These are phyloP conservation scores for Raphanus sativus DNA, from an alignment of 345 rosid species.

Conservation along the genomic window DNA sequence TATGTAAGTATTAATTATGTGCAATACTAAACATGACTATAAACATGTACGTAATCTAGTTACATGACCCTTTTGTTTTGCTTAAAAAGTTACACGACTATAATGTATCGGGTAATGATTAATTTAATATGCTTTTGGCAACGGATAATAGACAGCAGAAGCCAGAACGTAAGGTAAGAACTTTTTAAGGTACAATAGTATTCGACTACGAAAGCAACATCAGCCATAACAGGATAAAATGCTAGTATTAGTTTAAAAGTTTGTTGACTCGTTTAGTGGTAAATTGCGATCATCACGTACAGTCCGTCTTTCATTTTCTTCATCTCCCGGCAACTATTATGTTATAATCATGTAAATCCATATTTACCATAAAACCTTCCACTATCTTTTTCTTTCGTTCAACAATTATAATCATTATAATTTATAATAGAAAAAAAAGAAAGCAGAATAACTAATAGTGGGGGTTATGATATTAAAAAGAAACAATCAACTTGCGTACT, in stretches of 20 bases:
- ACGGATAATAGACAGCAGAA: not conserved
- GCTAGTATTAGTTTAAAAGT: not conserved
- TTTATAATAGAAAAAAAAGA: not conserved
- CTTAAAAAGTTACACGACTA: not conserved
- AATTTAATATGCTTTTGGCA: not conserved
- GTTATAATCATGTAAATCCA: constrained; percentile 4
- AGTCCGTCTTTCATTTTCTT: not conserved
- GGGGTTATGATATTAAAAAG: not conserved
- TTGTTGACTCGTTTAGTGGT: not conserved
- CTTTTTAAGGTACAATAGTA: not conserved
- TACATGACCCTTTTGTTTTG: not conserved
- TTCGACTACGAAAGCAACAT: not conserved
- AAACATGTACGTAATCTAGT: not conserved
- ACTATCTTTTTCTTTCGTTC: not conserved
- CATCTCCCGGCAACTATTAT: not conserved
- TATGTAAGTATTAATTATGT: not conserved
- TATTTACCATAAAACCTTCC: too few relatives aligned
- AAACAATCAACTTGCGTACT: constrained; percentile 9
- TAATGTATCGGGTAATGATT: not conserved
- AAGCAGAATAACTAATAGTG: not conserved
- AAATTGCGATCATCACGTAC: not conserved
- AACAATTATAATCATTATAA: not conserved
- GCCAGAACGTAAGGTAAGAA: not conserved
- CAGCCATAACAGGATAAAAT: not conserved
- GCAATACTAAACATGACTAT: not conserved